These are phyloP conservation scores for Nannochloropsis gaditana DNA, from an alignment of 108 stramenopile species.

Conservation along the genomic window DNA sequence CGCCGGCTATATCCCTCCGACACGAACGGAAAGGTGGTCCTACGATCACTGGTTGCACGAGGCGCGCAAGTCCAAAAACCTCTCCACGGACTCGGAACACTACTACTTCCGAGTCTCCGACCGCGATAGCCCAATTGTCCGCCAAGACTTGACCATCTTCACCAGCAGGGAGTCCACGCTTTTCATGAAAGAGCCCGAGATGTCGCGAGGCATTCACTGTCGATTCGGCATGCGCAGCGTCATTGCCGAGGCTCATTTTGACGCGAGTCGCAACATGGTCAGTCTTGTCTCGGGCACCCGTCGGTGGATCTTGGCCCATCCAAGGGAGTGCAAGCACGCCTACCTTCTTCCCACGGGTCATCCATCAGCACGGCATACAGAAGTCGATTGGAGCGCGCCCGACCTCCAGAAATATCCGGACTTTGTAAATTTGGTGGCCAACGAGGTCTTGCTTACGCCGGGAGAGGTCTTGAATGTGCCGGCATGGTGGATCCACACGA, in stretches of 20 bases:
- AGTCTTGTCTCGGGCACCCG: constrained; percentile 67
- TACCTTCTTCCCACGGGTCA: constrained; percentile 70
- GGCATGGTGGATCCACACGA: constrained; percentile 91
- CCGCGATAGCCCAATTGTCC: constrained; percentile 24
- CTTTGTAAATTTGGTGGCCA: constrained; percentile 62
- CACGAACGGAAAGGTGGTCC: constrained; percentile 63
- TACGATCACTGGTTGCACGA: constrained; percentile 74
- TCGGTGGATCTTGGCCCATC: constrained; percentile 83
- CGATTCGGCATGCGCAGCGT: constrained; percentile 89
- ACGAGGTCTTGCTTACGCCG: constrained; percentile 84
- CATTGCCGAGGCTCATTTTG: constrained; percentile 80
- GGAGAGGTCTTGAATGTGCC: constrained; percentile 93
- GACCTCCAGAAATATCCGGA: constrained; percentile 67
- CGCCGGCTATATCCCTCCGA: constrained; percentile 66
- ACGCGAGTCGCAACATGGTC: constrained; percentile 79
- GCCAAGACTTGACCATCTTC: constrained; percentile 76
- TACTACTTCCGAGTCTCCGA: constrained; percentile 87
- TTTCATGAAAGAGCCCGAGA: constrained; percentile 75
- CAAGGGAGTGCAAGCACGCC: constrained; percentile 70
- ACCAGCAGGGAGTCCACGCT: constrained; percentile 56
- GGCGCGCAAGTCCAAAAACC: constrained; percentile 62
- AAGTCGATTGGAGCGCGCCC: constrained; percentile 83
- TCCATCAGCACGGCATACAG: constrained; percentile 60
- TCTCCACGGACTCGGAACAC: constrained; percentile 65
- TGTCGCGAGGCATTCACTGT: constrained; percentile 82